Evolutionary conservation across 2,329 filamentous ascomycete species (phyloP).

Genomic region (Apiospora arundinis): DNA sequence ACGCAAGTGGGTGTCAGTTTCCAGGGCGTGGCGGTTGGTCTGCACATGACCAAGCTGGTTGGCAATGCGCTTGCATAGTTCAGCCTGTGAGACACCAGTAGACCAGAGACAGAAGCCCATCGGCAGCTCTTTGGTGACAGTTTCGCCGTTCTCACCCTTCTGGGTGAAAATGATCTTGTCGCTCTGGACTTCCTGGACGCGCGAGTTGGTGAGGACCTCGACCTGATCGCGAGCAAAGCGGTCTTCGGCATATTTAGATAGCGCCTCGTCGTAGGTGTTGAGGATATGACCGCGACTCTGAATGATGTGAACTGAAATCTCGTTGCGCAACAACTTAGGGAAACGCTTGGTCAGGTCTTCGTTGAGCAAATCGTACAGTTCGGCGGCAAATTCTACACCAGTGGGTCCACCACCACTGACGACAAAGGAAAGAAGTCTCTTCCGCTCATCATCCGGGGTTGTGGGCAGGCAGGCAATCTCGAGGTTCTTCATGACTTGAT

Average conservation of each 20-base stretch:
- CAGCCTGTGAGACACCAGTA: constrained; percentile 88
- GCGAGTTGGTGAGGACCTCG: constrained; percentile 88
- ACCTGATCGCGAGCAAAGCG: constrained; percentile 91
- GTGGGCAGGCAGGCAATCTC: constrained; percentile 93
- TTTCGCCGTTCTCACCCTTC: constrained; percentile 72
- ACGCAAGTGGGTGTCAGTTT: constrained; percentile 92
- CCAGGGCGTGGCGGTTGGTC: constrained; percentile 88
- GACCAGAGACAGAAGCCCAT: constrained; percentile 98
- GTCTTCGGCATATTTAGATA: constrained; percentile 90
- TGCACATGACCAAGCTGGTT: constrained; percentile 78
- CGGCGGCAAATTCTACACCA: constrained; percentile 96
- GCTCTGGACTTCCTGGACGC: constrained; percentile 84
- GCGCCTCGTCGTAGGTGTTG: constrained; percentile 96
- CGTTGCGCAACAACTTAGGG: constrained; percentile 89
- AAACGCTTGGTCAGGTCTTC: constrained; percentile 88
- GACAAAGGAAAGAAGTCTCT: constrained; percentile 91
- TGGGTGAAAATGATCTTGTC: constrained; percentile 93
- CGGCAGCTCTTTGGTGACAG: constrained; percentile 89
- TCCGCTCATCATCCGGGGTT: constrained; percentile 85
- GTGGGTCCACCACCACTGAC: constrained; percentile 94
- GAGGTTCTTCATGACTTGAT: constrained; percentile 86
- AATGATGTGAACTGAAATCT: constrained; percentile 97
- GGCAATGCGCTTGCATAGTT: constrained; percentile 78
- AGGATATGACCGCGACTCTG: constrained; percentile 94
- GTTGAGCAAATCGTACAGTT: constrained; percentile 94